These are phyloP conservation scores for Hygrocybe coccinea DNA, from an alignment of 768 basidiomycete genomes.

Conservation along the genomic window DNA sequence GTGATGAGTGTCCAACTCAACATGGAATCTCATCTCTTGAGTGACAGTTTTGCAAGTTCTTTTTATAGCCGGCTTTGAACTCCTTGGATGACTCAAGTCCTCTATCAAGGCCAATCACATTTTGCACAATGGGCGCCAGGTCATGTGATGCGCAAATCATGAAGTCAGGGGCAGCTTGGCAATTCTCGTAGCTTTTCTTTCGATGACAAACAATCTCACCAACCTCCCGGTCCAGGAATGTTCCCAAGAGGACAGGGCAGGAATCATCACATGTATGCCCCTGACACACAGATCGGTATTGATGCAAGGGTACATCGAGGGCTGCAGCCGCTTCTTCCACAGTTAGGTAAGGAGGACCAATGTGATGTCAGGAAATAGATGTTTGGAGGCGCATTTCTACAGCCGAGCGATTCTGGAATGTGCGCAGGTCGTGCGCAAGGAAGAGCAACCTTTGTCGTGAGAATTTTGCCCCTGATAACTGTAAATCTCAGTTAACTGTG, in stretches of 20 bases:
- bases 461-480: too few relatives aligned
- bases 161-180: neutral
- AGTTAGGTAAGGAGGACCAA: neutral
- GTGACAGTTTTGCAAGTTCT: too few relatives aligned
- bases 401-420: neutral
- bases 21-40: too few relatives aligned
- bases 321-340: neutral
- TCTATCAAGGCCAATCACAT: neutral
- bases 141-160: neutral
- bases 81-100: neutral
- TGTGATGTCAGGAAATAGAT: neutral
- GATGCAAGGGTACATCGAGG: neutral
- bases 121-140: neutral
- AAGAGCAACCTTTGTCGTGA: neutral
- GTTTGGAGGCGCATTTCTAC: neutral
- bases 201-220: neutral
- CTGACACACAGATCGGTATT: neutral
- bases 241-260: neutral
- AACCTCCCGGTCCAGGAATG: neutral
- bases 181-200: neutral
- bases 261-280: neutral
- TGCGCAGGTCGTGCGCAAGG: neutral
- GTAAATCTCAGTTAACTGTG: too few relatives aligned
- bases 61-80: neutral
- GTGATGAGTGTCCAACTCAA: too few relatives aligned